Conservation (phyloP, 1,284 basidiomycete genomes). For the Takashimella koratensis region DNA sequence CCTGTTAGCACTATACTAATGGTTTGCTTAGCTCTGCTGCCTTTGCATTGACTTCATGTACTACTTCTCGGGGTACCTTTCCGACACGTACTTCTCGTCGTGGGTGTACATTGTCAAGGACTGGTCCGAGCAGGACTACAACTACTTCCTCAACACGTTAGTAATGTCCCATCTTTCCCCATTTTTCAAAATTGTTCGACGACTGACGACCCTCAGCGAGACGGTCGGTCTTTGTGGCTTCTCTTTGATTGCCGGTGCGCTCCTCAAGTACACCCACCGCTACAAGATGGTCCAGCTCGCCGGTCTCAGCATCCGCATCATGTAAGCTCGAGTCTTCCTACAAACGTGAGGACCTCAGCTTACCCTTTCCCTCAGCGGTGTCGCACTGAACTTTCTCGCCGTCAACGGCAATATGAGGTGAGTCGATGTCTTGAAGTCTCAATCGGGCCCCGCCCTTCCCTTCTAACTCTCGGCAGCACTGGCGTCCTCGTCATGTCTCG, state of each 20-base stretch:
- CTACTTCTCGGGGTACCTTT: conserved; percentile 43
- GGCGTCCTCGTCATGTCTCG: conserved; percentile 23
- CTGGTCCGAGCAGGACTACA: conserved; percentile 32
- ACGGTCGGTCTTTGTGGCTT: conserved; percentile 46
- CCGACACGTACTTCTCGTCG: conserved; percentile 45
- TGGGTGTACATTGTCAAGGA: conserved; percentile 46
- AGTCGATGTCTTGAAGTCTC: conserved; percentile 2
- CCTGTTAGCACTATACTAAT: no score
- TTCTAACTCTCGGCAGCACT: conserved; percentile 5
- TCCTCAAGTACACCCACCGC: conserved; percentile 47
- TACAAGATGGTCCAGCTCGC: conserved; percentile 48
- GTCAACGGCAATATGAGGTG: conserved; percentile 28
- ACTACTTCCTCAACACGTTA: conserved; percentile 35
- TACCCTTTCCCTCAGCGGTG: no score
- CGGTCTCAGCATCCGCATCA: conserved; percentile 29
- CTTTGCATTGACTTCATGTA: conserved; percentile 47
- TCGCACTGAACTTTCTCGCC: conserved; percentile 27
- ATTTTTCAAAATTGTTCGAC: no score
- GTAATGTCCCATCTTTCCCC: conserved; percentile 2
- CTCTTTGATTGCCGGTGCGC: conserved; percentile 42
- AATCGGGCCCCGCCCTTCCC: background rate
- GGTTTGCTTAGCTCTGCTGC: conserved; percentile 19
- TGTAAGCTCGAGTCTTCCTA: conserved; percentile 11
- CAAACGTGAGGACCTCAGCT: no score
- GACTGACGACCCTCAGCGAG: no score